Conservation (phyloP, 495 filamentous ascomycete genomes). For the Tuber magnatum region DNA sequence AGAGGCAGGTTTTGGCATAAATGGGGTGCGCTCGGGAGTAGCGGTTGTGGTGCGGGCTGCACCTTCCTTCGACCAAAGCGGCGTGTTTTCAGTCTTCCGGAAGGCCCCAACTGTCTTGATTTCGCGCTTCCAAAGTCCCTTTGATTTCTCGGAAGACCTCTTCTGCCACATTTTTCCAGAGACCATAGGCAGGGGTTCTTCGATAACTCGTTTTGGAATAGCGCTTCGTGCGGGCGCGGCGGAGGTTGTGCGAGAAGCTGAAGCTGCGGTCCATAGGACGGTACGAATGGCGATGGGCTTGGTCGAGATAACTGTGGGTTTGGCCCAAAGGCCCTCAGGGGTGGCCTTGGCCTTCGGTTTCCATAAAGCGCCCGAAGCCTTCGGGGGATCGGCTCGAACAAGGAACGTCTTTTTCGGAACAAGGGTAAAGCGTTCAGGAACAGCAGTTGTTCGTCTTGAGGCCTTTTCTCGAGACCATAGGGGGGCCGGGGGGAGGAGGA, state of each 20-base stretch:
- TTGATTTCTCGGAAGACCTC: not conserved
- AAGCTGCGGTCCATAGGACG: slow-evolving; percentile 23
- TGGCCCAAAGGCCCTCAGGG: slow-evolving; percentile 22
- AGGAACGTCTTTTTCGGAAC: slow-evolving; percentile 26
- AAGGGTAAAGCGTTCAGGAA: slow-evolving; percentile 17
- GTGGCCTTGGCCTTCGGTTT: slow-evolving; percentile 11
- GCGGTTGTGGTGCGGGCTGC: slow-evolving; percentile 36
- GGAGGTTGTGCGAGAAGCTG: slow-evolving; percentile 19
- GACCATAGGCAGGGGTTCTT: slow-evolving; percentile 23
- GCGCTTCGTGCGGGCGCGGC: slow-evolving; percentile 17
- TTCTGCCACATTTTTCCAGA: slow-evolving; percentile 21
- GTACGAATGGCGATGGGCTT: slow-evolving; percentile 9
- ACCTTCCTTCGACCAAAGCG: slow-evolving; percentile 33
- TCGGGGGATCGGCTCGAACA: not conserved
- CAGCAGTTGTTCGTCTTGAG: slow-evolving; percentile 30
- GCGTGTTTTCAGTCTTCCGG: slow-evolving; percentile 12
- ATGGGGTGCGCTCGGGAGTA: slow-evolving; percentile 27
- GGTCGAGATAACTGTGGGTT: slow-evolving; percentile 1
- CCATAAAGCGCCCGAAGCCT: slow-evolving; percentile 31
- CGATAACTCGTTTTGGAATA: slow-evolving; percentile 18
- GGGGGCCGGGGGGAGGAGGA: slow-evolving; percentile 8
- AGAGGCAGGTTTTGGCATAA: slow-evolving; percentile 19
- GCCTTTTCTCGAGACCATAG: slow-evolving; percentile 33
- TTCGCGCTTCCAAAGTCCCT: slow-evolving; percentile 25
- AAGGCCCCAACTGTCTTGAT: slow-evolving; percentile 16